Conservation (phyloP, 2,329 filamentous ascomycete genomes). For the Colletotrichum abscissum region DNA sequence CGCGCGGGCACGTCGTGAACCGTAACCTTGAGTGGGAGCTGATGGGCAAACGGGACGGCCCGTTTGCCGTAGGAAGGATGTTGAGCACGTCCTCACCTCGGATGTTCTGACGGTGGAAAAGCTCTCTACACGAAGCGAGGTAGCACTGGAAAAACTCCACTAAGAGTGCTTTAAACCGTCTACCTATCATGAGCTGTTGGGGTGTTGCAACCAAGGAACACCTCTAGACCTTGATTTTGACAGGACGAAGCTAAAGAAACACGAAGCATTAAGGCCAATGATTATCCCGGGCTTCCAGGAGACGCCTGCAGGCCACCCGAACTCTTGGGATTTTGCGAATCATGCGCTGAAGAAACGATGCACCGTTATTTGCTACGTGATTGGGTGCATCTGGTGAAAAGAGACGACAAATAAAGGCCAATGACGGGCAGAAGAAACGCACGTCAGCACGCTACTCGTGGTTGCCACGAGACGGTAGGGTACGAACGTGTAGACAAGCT, state of each 20-base stretch:
- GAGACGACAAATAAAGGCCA: slow-evolving; percentile 13
- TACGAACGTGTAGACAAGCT: not conserved
- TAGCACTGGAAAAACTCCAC: not conserved
- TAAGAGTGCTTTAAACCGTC: not conserved
- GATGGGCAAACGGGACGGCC: slow-evolving; percentile 25
- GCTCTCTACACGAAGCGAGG: not conserved
- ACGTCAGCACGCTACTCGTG: slow-evolving; percentile 14
- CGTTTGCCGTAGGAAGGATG: slow-evolving; percentile 1
- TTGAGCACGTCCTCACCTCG: not conserved
- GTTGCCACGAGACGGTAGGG: not conserved
- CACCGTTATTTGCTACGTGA: slow-evolving; percentile 16
- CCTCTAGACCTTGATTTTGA: not conserved
- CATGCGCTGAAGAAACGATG: slow-evolving; percentile 42
- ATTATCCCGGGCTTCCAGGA: not conserved
- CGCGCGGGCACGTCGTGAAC: not conserved
- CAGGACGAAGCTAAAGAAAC: not conserved
- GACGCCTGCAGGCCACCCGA: slow-evolving; percentile 33
- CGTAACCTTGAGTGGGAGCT: slow-evolving; percentile 4
- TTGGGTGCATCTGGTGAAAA: slow-evolving; percentile 5
- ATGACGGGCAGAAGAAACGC: slow-evolving; percentile 18
- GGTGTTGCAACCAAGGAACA: not conserved
- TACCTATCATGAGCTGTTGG: not conserved
- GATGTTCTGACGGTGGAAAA: not conserved
- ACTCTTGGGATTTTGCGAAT: slow-evolving; percentile 46
- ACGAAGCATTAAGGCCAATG: slow-evolving; percentile 29